These are phyloP conservation scores for Aspergillus neotritici DNA, from an alignment of 2,329 filamentous ascomycete species.

Conservation along the genomic window DNA sequence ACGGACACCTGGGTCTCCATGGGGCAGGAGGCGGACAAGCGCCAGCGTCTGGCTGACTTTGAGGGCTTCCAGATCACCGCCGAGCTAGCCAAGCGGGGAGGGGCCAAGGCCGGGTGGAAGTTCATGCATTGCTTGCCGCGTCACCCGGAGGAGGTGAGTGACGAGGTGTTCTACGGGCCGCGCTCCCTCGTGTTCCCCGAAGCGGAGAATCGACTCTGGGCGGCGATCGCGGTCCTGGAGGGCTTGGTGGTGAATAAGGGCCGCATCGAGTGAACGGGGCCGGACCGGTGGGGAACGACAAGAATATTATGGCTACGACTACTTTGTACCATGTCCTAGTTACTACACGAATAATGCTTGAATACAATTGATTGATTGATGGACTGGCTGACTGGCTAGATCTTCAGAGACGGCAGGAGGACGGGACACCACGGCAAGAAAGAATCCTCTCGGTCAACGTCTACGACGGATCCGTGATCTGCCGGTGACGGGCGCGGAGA, in stretches of 20 bases:
- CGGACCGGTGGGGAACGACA: too few species aligned
- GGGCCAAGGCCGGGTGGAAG: slow-evolving; percentile 83
- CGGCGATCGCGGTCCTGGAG: slow-evolving; percentile 78
- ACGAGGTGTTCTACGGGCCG: slow-evolving; percentile 87
- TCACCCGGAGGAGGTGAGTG: slow-evolving; percentile 85
- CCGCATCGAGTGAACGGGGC: slow-evolving; percentile 48
- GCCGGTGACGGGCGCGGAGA: too few species aligned
- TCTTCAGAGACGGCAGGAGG: too few species aligned
- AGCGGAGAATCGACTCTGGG: slow-evolving; percentile 91
- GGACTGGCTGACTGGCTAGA: too few species aligned
- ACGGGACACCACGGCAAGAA: too few species aligned
- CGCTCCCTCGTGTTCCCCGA: slow-evolving; percentile 87
- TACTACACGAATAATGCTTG: too few species aligned
- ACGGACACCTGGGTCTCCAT: slow-evolving; percentile 99
- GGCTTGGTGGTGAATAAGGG: slow-evolving; percentile 94
- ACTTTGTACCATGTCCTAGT: too few species aligned
- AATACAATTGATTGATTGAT: too few species aligned
- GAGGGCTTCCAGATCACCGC: slow-evolving; percentile 86
- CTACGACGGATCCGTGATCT: too few species aligned
- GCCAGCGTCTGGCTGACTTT: slow-evolving; percentile 73
- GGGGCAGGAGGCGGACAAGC: slow-evolving; percentile 85
- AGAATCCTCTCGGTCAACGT: too few species aligned
- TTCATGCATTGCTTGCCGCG: slow-evolving; percentile 98
- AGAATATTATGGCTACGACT: too few species aligned
- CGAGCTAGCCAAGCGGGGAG: slow-evolving; percentile 74